Base-by-base conservation (phyloP, 2,329 filamentous ascomycete species). In the Cyclaneusma minus region DNA sequence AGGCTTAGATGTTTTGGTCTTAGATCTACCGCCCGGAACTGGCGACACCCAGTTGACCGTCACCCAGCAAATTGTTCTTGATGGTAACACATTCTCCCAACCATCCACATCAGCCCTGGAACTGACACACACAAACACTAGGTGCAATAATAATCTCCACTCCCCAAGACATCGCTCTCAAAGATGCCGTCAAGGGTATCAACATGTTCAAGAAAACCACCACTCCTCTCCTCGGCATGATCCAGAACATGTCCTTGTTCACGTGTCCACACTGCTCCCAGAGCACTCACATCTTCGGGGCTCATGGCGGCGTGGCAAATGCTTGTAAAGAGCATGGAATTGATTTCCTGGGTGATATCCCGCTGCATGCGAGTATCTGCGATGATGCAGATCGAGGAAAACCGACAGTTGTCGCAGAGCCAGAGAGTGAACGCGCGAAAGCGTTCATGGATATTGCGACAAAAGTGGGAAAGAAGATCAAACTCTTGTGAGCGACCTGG, bases 21-120 rank as follows among this genome's bases (percentile, higher is more conserved):
- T 98, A 3, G 89, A 98, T 48, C 55, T 98, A 25, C 89, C 89
- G 0, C 89, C 89, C 0, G 89, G 89, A 3, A 98, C 89, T 0
- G 89, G 89, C 13, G 89, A 98, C 44, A 87, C 87, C 1, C 89
- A 98, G 47, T 62, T 98, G 37, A 94, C 83, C n/a, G 89, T 98
- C 34, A 87, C 83, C 10, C 89, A 98, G 50, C 87, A 94, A 54
- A 64, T 98, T 7, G 61, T 80, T n/a, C 58, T 98, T 3, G 81
- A 91, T 40, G 87, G 84, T 63, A 56, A 47, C 57, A 39, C 9
- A 14, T 13, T 12, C 24, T 14, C 7, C n/a, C 23, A 15, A 20
- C 40, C 7, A 6, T n/a, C 18, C 24, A 16, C 7, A 11, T 27
- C 15, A 7, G 11, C 12, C n/a, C 3, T 13, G 5, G 13, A 15